Evolutionary conservation across 2,329 filamentous ascomycete genomes (phyloP).

Genomic region (Aspergillus caelatus): DNA sequence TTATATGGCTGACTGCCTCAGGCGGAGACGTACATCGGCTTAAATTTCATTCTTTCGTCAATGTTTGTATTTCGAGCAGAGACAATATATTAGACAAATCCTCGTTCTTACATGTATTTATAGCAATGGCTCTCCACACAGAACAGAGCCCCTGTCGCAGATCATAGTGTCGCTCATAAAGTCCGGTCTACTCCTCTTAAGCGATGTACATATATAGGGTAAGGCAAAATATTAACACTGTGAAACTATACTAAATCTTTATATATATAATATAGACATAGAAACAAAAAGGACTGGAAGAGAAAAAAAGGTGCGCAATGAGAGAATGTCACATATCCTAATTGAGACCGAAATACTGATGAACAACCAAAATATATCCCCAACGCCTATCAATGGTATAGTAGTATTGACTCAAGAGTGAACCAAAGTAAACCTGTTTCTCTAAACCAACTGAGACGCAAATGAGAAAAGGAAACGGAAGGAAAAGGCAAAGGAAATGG

Average conservation of each 20-base stretch:
- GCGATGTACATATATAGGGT: no score
- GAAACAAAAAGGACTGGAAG: neutral
- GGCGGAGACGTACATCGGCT: no score
- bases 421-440: neutral
- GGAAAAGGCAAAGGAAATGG: neutral
- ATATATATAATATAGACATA: neutral
- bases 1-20: neutral
- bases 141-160: no score
- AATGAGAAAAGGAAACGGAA: neutral
- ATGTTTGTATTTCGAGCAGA: no score
- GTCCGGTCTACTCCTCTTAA: no score
- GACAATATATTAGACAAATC: no score
- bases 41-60: no score
- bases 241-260: neutral
- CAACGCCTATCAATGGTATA: constrained; percentile 23
- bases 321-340: neutral
- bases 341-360: neutral
- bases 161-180: no score
- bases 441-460: constrained; percentile 3
- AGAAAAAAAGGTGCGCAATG: neutral
- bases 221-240: neutral
- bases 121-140: no score
- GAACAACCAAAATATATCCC: constrained; percentile 5
- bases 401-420: constrained; percentile 4
- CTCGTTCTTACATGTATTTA: no score